Evolutionary conservation across 2,329 filamentous ascomycete genomes (phyloP), one percentile per base, ranked within the genome.

Genomic region (Fusarium miscanthi): DNA sequence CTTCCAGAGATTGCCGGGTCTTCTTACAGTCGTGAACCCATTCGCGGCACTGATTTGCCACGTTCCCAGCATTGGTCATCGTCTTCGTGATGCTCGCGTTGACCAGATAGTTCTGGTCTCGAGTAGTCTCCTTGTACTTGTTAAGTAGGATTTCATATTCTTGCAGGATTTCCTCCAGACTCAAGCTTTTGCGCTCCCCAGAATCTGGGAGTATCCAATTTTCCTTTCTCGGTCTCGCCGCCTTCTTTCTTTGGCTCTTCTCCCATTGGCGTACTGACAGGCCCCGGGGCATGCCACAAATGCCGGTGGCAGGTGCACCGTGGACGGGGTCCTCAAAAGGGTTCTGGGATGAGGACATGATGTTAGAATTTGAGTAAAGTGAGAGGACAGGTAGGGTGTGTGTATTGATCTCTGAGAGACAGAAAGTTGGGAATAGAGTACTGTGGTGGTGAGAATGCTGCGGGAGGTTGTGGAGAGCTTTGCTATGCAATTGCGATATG

Each of bases 391-490:
- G 13, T 21, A 27, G 6, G 11, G 6, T 25, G 19, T 21, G 19
- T 6, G 3, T 8, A 16, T 8, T 10, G 8, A 14, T 11, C 27
- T 31, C 6, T 17, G 3, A 16, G 7, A 33, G 8, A 7, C 8
- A 33, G 11, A 13, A 33, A 31, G n/a, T 13, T 10, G 11, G 2
- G 11, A 30, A 30, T 30, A 30, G 30, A 30, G 30, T 30, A 30
- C 30, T 30, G 30, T 30, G 30, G 30, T 30, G 30, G 30, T 30
- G 30, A 30, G 9, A 30, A 25, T 25, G 23, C 23, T 30, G 30
- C 30, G 30, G 9, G 30, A 30, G 30, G 30, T 30, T 30, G 30
- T 30, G 30, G 30, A 30, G 30, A 30, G 30, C 30, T 7, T 30
- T 30, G 30, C 30, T 30, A 10, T 30, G 30, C 30, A 30, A 30